Base-by-base conservation (phyloP, 2,329 filamentous ascomycete species). In the Aspergillus proliferans region DNA sequence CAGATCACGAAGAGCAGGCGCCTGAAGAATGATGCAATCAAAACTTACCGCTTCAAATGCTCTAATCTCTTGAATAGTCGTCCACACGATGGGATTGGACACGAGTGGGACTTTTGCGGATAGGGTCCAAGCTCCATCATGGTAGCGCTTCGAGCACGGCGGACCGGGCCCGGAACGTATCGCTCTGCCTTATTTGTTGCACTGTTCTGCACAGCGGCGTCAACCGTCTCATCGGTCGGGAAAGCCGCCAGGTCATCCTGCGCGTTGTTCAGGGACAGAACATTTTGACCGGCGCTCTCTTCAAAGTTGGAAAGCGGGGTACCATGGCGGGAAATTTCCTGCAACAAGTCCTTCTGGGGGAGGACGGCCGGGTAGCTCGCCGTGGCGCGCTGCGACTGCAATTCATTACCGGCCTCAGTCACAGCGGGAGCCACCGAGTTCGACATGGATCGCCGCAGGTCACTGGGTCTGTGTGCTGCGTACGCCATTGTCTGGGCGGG, bases 41-140 rank as follows among this genome's bases (percentile, higher is more conserved):
- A 12, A 15, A 59, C 87, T 83, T 88, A 95, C 89, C 92, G 85
- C 82, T 98, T 98, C 66, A 98, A 84, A 76, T 98, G 93, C 77
- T 98, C 93, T 77, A 98, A 83, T 72, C 93, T 86, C 84, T 98
- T 98, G 82, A 98, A 98, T 54, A 96, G 82, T 64, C 93, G 86
- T 47, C 93, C 93, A 69, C 93, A 98, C 48, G 92, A 94, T 24
- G 93, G 93, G 64, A 98, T 98, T n/a, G 93, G 93, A 76, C 93
- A 98, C 2, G 92, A 97, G 73, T 98, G 93, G 38, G 91, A 95
- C 73, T 98, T 98, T 67, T 95, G 89, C 46, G 93, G 90, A 68
- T 97, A 97, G 12, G 94, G 93, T 28, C 89, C 90, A 55, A 96
- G 82, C 71, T 98, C 93, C 86, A 94, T 94, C 71, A 94, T 87